Base-by-base conservation (phyloP, 140 eudicot genomes). In the Stevia rebaudiana region DNA sequence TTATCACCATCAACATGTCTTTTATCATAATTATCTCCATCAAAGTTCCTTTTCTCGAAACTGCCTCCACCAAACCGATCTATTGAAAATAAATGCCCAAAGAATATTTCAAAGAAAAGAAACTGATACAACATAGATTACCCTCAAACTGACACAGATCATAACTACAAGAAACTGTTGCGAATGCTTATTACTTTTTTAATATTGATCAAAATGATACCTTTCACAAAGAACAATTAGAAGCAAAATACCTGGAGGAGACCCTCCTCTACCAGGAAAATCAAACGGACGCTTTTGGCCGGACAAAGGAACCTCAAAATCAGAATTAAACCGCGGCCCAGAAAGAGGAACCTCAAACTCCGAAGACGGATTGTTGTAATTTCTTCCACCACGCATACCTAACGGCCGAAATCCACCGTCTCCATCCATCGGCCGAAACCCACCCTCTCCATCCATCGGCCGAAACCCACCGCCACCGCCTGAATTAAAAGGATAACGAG, bases 211-310 rank as follows among this genome's bases (percentile, higher is more conserved):
- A 42, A 42, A 6, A 33, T 31, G 66, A 4, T 33, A 36, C n/a
- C 33, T 28, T 28, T 28, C 2, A 28, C 33, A 28, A 28, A 2
- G 33, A 28, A 19, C 28, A 8, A 39, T 23, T 15, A 54, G 47
- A 40, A 18, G 18, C 35, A 41, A 19, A 1, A 28, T 72, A 73
- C 79, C 79, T 74, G 68, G 55, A 15, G 91, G 84, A 43, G 98
- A 74, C 11, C 76, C 87, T 25, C 80, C 87, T 67, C 79, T 75
- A 19, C 76, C 84, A 10, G 88, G 58, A 39, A 91, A 91, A 0
- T 90, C 92, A 16, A 69, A 88, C 25, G 80, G 87, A 61, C 96
- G 83, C 78, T 88, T 88, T 71, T 87, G 98, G 3, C 98, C 98
- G 2, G 84, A 35, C 52, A 83, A 65, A 62, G 75, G 79, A 41